Conservation (phyloP, 345 rosid genomes). For the Populus alba region DNA sequence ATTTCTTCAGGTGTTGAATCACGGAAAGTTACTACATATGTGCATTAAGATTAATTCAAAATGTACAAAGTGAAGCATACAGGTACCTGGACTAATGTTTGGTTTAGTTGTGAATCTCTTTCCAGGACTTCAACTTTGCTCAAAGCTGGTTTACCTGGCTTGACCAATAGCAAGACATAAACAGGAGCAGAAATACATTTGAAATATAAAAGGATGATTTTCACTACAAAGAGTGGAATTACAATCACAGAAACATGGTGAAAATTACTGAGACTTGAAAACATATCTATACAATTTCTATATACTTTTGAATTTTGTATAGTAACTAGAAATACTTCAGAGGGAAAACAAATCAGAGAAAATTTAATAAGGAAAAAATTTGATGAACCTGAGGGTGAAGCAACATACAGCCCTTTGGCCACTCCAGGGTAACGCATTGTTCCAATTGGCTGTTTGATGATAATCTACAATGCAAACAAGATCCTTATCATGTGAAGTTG, state of each 20-base stretch:
- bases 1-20: not conserved
- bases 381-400: constrained; percentile 62
- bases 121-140: constrained; percentile 75
- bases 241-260: not conserved
- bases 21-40: not conserved
- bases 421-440: constrained; percentile 65
- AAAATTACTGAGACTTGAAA: not conserved
- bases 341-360: not conserved
- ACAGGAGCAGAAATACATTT: not conserved
- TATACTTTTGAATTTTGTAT: not conserved
- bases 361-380: not conserved
- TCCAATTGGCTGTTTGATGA: constrained; percentile 76
- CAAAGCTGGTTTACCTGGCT: constrained; percentile 65
- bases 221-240: not conserved
- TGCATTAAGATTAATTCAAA: not conserved
- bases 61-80: constrained; percentile 9
- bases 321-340: not conserved
- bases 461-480: constrained; percentile 40
- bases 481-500: not conserved
- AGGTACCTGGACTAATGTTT: constrained; percentile 64
- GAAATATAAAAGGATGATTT: not conserved
- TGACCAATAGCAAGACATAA: not conserved
- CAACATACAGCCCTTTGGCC: constrained; percentile 81
- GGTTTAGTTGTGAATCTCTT: constrained; percentile 50
- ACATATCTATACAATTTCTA: not conserved